Base-by-base conservation (phyloP, 2,329 filamentous ascomycete genomes). In the Hypoxylon sp. region DNA sequence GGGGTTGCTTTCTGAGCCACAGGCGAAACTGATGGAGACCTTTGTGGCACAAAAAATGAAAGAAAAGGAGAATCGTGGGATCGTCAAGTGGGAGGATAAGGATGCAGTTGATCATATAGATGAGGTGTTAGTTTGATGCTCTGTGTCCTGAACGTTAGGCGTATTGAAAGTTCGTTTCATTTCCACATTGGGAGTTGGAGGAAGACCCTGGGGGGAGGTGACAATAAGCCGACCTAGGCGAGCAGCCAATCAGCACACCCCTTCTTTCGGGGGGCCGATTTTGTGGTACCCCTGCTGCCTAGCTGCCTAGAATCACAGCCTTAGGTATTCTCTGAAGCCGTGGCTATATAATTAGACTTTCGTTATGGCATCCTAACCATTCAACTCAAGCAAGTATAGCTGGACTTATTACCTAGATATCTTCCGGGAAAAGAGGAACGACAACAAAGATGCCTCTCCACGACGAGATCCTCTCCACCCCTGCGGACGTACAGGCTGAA, bases 401-500 rank as follows among this genome's bases (percentile, higher is more conserved):
- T 40, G 14, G 4, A 40, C 2, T 20, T 6, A 42, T 42, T 42
- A 42, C 6, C 1, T 42, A 42, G n/a, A 14, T 42, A 6, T n/a
- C 2, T 11, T 10, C 31, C 17, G 37, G 37, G n/a, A 20, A 17
- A 17, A 20, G 3, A 40, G 14, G 14, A 40, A 40, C 3, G 14
- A 60, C 48, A 46, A 11, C 46, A 10, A 49, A 25, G 5, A 42
- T 25, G 8, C 57, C 57, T 17, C 57, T 60, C 14, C 33, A 60
- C 33, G 25, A 33, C 31, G 17, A 51, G 57, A 60, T 60, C 57
- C 57, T 60, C 22, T 40, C 57, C 20, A 31, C 51, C 33, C 57
- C 57, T 13, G 46, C 46, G 30, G 44, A 33, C 33, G 33, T 6
- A 31, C 57, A 60, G 46, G 57, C 51, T 42, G 57, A 44, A 51